These are phyloP conservation scores for Bolboschoenus planiculmis DNA, from an alignment of 176 grass and related monocot species.

Conservation along the genomic window DNA sequence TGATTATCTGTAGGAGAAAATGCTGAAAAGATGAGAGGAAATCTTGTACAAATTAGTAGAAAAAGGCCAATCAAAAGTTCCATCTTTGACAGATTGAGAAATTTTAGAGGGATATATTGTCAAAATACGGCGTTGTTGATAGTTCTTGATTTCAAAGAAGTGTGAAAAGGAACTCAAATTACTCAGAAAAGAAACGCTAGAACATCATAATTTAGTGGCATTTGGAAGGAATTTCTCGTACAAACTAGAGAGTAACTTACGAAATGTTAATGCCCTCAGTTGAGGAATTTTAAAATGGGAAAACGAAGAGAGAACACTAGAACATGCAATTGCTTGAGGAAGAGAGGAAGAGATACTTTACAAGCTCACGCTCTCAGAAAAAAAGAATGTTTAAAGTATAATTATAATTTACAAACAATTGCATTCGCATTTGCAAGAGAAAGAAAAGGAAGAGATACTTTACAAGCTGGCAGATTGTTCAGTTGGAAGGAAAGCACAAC, in stretches of 20 bases:
- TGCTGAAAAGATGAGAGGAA: slow-evolving; percentile 33
- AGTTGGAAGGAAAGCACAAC: background rate
- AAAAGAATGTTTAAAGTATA: background rate
- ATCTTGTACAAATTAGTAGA: slow-evolving; percentile 8
- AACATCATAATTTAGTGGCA: background rate
- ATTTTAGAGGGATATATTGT: background rate
- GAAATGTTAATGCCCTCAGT: background rate
- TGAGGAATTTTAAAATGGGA: background rate
- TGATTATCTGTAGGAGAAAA: slow-evolving; percentile 79
- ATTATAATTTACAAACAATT: background rate
- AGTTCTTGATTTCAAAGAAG: background rate
- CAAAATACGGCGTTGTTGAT: background rate
- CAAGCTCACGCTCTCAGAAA: background rate
- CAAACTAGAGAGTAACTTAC: background rate
- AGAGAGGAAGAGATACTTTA: too few species aligned
- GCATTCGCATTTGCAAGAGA: background rate
- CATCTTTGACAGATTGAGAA: background rate
- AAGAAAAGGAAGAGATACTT: background rate
- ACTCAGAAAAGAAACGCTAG: background rate
- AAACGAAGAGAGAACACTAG: background rate
- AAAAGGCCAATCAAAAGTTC: slow-evolving; percentile 2
- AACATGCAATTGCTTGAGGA: background rate
- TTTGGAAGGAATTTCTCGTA: background rate
- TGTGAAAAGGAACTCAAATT: background rate
- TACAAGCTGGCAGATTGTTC: background rate